Evolutionary conservation across 192 early-diverging fungal species (phyloP).

Genomic region (Mortierella antarctica): DNA sequence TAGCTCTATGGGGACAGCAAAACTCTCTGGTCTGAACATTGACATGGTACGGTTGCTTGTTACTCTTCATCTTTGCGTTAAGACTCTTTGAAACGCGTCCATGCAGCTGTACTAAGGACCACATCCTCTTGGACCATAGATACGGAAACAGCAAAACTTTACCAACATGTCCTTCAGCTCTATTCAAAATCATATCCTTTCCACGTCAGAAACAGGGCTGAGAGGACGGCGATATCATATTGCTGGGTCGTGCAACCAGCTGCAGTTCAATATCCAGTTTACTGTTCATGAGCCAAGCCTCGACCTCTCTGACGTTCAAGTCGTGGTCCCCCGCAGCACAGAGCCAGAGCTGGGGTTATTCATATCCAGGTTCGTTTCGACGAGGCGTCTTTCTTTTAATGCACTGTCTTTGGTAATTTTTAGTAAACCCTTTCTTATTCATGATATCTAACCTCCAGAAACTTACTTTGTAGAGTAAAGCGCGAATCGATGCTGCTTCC

Average conservation of each 20-base stretch:
- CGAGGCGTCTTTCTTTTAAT: not conserved
- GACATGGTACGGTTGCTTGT: constrained; percentile 11
- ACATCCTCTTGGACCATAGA: not conserved
- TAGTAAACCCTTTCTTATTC: not conserved
- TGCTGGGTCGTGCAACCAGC: constrained; percentile 21
- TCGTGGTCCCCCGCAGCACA: constrained; percentile 13
- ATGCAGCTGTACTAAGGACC: not conserved
- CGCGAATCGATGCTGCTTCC: constrained; percentile 18
- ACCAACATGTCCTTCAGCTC: constrained; percentile 41
- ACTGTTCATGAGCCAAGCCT: constrained; percentile 34
- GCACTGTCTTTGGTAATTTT: not conserved
- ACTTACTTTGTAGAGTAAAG: not conserved
- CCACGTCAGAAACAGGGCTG: constrained; percentile 4
- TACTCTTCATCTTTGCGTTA: not conserved
- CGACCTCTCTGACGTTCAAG: constrained; percentile 4
- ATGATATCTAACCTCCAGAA: not conserved
- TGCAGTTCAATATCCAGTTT: constrained; percentile 30
- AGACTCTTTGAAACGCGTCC: not conserved
- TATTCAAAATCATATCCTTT: constrained; percentile 12
- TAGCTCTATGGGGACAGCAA: not conserved
- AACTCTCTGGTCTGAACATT: constrained; percentile 1
- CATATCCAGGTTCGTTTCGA: constrained; percentile 11
- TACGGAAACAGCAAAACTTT: constrained; percentile 21
- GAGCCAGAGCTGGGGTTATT: constrained; percentile 16
- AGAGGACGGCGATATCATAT: constrained; percentile 21